Conservation (phyloP, 192 early-diverging fungal genomes). For the Linnemannia hyalina region DNA sequence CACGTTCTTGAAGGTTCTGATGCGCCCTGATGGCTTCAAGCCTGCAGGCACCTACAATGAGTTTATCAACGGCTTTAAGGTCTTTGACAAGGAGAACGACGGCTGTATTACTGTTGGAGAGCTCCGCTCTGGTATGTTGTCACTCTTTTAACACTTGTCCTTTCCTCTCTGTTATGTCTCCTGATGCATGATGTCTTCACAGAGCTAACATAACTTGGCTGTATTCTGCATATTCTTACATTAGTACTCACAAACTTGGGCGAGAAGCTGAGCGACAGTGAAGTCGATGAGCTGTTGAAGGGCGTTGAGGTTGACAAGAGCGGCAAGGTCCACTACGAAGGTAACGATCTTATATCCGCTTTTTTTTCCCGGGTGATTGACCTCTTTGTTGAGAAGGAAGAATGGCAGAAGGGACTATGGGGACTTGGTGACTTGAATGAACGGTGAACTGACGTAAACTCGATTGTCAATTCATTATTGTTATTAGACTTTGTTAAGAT, state of each 20-base stretch:
- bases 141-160: background rate
- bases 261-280: slow-evolving; percentile 81
- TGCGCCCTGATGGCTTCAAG: slow-evolving; percentile 80
- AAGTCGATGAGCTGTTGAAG: slow-evolving; percentile 87
- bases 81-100: slow-evolving; percentile 87
- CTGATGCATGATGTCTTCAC: background rate
- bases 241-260: slow-evolving; percentile 85
- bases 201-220: background rate
- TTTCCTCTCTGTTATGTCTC: slow-evolving; percentile 1
- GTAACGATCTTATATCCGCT: slow-evolving; percentile 34
- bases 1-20: slow-evolving; percentile 76
- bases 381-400: too few species aligned
- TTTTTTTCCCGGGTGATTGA: background rate
- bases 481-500: slow-evolving; percentile 43
- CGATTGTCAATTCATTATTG: background rate
- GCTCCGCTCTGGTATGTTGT: slow-evolving; percentile 75
- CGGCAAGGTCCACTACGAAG: slow-evolving; percentile 87
- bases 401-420: too few species aligned
- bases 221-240: background rate
- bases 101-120: slow-evolving; percentile 84
- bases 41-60: slow-evolving; percentile 80
- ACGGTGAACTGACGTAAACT: background rate
- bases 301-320: slow-evolving; percentile 80
- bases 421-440: too few species aligned
- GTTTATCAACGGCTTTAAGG: slow-evolving; percentile 89